Evolutionary conservation across 495 filamentous ascomycete genomes (phyloP), one percentile per base, ranked within the genome.

Genomic region (Pyrenula aspistea): DNA sequence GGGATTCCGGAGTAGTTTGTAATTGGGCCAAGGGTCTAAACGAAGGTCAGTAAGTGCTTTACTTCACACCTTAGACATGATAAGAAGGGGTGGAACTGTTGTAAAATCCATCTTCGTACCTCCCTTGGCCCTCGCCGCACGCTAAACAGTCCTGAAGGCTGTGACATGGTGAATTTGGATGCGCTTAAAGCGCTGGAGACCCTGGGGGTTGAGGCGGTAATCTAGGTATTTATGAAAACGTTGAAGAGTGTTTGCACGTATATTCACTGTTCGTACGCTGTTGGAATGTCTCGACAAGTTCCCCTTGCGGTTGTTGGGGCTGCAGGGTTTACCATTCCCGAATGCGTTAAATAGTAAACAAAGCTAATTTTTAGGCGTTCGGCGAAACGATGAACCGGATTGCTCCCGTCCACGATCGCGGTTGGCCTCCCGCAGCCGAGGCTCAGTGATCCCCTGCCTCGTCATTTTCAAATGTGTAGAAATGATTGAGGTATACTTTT

Each of bases 1-100:
- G 91, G 91, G 55, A 95, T 86, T n/a, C 81, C 75, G 47, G 86
- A 84, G 64, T 85, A 92, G 68, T 83, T 80, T 65, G 83, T 87
- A 63, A 91, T 78, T 62, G 81, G 79, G 60, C 83, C 89, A 49
- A 94, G 80, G 24, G 89, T 91, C 88, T 93, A 68, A 48, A 59
- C 60, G 49, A 55, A 52, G 59, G 61, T 59, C 22, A 65, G 53
- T 11, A 54, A 54, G 25, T 0, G n/a, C 61, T 60, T 59, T 57
- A 63, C 57, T 57, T 36, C n/a, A 22, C 56, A 54, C 42, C 58
- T 55, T 22, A 62, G 21, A 53, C 53, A 55, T 8, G 53, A 58
- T 53, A 57, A 59, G 10, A 48, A 20, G 10, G 22, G 51, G 25
- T 25, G 47, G 48, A 22, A 57, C 12, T 49, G 24, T 51, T 24